These are phyloP conservation scores for Saccharum hybrid DNA, from an alignment of 202 grass and related monocot genomes.

Conservation along the genomic window DNA sequence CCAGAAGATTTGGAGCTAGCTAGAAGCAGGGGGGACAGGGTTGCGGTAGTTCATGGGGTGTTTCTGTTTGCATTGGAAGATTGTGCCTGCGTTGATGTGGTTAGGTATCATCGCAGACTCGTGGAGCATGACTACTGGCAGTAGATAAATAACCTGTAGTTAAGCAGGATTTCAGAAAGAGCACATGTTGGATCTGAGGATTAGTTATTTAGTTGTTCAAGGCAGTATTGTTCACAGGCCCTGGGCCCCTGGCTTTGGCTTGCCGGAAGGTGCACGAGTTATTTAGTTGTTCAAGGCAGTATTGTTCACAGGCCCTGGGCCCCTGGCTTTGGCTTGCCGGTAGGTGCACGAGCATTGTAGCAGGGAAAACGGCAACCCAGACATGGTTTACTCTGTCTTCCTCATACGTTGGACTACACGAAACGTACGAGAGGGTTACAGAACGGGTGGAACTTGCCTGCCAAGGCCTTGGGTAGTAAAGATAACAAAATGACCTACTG, in stretches of 20 bases:
- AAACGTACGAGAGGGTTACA: background rate
- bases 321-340: background rate
- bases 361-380: background rate
- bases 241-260: no score
- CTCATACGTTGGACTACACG: no score
- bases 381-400: background rate
- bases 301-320: background rate
- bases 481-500: background rate
- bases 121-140: background rate
- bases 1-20: background rate
- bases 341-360: background rate
- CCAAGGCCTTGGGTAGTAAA: no score
- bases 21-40: background rate
- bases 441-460: background rate
- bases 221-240: no score
- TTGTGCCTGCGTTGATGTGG: background rate
- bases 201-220: no score
- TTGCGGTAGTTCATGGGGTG: background rate
- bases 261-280: no score
- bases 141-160: background rate
- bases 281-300: background rate
- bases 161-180: background rate
- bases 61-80: background rate
- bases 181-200: background rate
- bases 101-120: no score